Evolutionary conservation across 805 yeast genomes (phyloP).

Genomic region (Sugiyamaella mastotermitis): DNA sequence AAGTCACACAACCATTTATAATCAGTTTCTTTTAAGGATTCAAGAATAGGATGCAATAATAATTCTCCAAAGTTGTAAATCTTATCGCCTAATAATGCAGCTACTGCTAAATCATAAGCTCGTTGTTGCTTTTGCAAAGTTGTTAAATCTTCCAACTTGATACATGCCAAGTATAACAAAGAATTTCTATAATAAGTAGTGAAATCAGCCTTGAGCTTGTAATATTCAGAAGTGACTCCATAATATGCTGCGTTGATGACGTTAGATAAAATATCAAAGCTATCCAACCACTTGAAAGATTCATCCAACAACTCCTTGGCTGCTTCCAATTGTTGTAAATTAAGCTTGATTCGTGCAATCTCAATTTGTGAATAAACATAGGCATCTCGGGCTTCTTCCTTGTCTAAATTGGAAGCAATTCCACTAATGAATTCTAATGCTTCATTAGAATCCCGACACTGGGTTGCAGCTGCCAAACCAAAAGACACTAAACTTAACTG

Average conservation of each 20-base stretch:
- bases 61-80: constrained; percentile 96
- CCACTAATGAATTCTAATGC: constrained; percentile 44
- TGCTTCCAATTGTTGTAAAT: constrained; percentile 47
- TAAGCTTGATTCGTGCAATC: constrained; percentile 64
- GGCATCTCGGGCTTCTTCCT: constrained; percentile 41
- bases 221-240: constrained; percentile 69
- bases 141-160: constrained; percentile 41
- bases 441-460: constrained; percentile 39
- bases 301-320: constrained; percentile 65
- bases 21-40: constrained; percentile 41
- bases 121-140: constrained; percentile 39
- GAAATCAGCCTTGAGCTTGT: constrained; percentile 70
- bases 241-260: constrained; percentile 79
- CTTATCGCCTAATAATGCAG: constrained; percentile 86
- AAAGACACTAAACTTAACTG: constrained; percentile 75
- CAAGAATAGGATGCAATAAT: constrained; percentile 78
- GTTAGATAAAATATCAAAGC: constrained; percentile 47
- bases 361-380: constrained; percentile 57
- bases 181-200: constrained; percentile 77
- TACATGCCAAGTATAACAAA: constrained; percentile 74
- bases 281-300: constrained; percentile 52
- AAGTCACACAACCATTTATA: constrained; percentile 69
- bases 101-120: constrained; percentile 71
- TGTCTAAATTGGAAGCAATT: constrained; percentile 42
- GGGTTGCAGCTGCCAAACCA: constrained; percentile 49